phyloP scores from a whole-genome alignment of 1,139 yeast genomes.

The Saccharomyces hybrid region DNA sequence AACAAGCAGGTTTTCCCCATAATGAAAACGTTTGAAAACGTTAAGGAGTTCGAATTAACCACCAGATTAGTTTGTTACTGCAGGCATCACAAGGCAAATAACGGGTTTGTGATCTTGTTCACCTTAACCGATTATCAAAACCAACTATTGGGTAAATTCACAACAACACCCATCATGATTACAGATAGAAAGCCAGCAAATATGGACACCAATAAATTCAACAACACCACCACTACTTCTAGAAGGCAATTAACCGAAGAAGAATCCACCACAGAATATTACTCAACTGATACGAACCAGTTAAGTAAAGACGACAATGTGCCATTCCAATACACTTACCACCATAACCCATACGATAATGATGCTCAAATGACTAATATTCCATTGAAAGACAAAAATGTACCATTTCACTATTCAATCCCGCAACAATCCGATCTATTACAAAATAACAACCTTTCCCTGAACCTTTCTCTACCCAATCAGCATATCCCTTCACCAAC shows the following conservation, averaged over 20 bases:
- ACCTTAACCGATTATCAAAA: conserved; percentile 56
- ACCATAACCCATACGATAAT: neutral
- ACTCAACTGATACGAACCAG: conserved; percentile 3
- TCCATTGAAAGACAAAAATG: neutral
- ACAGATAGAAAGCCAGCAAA: conserved; percentile 67
- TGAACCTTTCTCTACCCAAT: conserved; percentile 4
- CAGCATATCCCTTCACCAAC: conserved; percentile 44
- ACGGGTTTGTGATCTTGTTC: conserved; percentile 69
- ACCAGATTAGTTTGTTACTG: conserved; percentile 92
- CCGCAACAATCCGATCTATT: conserved; percentile 2
- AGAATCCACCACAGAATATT: conserved; percentile 2
- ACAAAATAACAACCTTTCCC: conserved; percentile 1
- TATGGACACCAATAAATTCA: conserved; percentile 31
- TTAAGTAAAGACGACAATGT: neutral
- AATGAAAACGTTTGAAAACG: conserved; percentile 45
- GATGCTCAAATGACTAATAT: neutral
- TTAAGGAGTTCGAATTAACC: conserved; percentile 54
- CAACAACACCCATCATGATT: conserved; percentile 72
- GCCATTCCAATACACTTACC: neutral
- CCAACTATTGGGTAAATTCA: conserved; percentile 60
- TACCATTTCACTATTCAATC: neutral
- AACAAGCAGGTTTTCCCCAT: conserved; percentile 79
- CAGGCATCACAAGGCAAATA: conserved; percentile 81
- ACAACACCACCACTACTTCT: neutral
- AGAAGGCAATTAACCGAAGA: conserved; percentile 2